These are phyloP conservation scores for Neonectria magnoliae DNA, from an alignment of 2,329 filamentous ascomycete species.

Conservation along the genomic window DNA sequence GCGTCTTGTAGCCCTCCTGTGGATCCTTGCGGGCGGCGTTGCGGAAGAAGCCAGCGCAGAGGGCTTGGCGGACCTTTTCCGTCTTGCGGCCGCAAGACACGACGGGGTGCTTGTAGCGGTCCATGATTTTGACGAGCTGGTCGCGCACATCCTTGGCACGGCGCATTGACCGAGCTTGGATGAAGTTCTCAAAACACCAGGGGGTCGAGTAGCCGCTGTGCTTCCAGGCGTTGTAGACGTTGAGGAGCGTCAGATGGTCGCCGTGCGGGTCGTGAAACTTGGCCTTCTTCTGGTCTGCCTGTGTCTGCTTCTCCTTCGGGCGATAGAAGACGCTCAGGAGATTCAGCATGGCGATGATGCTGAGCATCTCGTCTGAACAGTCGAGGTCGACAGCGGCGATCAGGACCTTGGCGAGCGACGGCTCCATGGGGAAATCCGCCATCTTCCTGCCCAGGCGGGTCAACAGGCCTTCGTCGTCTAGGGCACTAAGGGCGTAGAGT, in stretches of 20 bases:
- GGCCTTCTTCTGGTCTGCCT: slow-evolving; percentile 96
- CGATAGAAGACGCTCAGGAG: slow-evolving; percentile 90
- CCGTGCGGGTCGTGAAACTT: slow-evolving; percentile 97
- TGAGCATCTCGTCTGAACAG: slow-evolving; percentile 94
- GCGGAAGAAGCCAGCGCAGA: slow-evolving; percentile 95
- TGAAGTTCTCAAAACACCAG: slow-evolving; percentile 99
- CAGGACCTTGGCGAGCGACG: slow-evolving; percentile 87
- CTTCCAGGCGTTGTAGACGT: slow-evolving; percentile 99
- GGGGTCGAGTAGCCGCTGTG: slow-evolving; percentile 80
- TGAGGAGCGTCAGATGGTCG: slow-evolving; percentile 93
- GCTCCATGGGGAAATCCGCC: slow-evolving; percentile 99
- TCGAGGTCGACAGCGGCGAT: slow-evolving; percentile 87
- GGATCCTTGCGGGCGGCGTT: slow-evolving; percentile 95
- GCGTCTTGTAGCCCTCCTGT: slow-evolving; percentile 95
- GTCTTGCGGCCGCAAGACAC: slow-evolving; percentile 89
- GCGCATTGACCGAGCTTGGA: slow-evolving; percentile 89
- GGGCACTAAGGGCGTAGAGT: slow-evolving; percentile 87
- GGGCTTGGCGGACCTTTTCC: slow-evolving; percentile 83
- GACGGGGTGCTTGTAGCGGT: slow-evolving; percentile 85
- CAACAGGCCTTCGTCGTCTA: slow-evolving; percentile 94
- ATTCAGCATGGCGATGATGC: slow-evolving; percentile 93
- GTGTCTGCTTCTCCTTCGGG: slow-evolving; percentile 95
- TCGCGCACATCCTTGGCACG: slow-evolving; percentile 92
- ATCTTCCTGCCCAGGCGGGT: slow-evolving; percentile 94
- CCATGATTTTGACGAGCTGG: slow-evolving; percentile 93